A percentile compares a stretch with the other conserved stretches of the same genome.
Evolutionary conservation across 495 filamentous ascomycete species (phyloP).

Genomic region (Hypoxylon perforatum): DNA sequence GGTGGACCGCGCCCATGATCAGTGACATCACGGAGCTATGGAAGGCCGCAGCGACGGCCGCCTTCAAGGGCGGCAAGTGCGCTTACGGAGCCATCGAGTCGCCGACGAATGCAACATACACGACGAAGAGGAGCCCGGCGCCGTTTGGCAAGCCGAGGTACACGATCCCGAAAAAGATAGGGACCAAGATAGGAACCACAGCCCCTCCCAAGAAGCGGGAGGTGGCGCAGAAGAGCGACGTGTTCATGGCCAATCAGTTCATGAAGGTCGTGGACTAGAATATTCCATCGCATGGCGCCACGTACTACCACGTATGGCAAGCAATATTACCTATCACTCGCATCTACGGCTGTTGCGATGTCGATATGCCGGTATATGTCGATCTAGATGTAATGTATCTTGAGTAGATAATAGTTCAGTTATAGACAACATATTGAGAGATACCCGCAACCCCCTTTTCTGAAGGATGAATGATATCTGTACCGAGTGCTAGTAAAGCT

Average conservation of each 20-base stretch:
- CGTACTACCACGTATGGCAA: too few relatives aligned
- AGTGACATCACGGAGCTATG: conserved; percentile 60
- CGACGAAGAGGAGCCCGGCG: conserved; percentile 24
- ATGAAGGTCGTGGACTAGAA: conserved; percentile 47
- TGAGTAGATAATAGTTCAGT: conserved; percentile 13
- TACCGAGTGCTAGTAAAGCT: conserved; percentile 1
- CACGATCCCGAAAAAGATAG: conserved; percentile 27
- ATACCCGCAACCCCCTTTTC: not conserved
- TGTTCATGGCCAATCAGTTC: conserved; percentile 41
- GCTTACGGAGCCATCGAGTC: conserved; percentile 42
- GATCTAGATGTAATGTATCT: conserved; percentile 19
- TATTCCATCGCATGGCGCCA: conserved; percentile 1
- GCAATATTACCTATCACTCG: too few relatives aligned
- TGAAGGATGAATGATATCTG: conserved; percentile 15
- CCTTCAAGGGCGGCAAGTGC: conserved; percentile 51
- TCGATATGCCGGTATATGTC: too few relatives aligned
- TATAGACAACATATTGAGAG: not conserved
- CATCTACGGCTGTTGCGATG: too few relatives aligned
- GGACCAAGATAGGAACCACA: conserved; percentile 5
- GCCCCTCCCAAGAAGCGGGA: conserved; percentile 22
- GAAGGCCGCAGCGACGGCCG: conserved; percentile 55
- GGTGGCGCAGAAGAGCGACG: conserved; percentile 28
- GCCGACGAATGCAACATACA: conserved; percentile 18
- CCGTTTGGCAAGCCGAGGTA: conserved; percentile 42
- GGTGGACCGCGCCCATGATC: conserved; percentile 62